A percentile compares a stretch with the other conserved stretches of the same genome.
Conservation (phyloP, 768 basidiomycete genomes). For the Gloeostereum incarnatum region DNA sequence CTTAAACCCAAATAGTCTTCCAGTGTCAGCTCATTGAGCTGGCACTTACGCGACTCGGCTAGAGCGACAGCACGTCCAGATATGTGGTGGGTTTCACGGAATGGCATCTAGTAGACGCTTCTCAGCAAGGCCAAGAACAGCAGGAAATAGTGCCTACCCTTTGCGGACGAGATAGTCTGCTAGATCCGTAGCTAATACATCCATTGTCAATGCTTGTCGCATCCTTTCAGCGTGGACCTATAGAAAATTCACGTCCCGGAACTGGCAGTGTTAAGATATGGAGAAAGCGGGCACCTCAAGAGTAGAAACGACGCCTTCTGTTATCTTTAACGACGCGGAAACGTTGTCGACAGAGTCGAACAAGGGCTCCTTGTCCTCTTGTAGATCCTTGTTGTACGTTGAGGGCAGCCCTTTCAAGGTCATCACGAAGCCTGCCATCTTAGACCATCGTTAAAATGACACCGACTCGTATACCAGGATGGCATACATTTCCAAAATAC, state of each 20-base stretch:
- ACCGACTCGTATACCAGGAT: no score
- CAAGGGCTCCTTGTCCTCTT: slow-evolving; percentile 97
- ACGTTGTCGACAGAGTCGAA: slow-evolving; percentile 92
- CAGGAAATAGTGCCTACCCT: slow-evolving; percentile 31
- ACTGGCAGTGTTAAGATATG: neutral
- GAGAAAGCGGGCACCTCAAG: slow-evolving; percentile 53
- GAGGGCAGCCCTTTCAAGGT: slow-evolving; percentile 95
- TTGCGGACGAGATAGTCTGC: slow-evolving; percentile 98
- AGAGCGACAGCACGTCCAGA: slow-evolving; percentile 95
- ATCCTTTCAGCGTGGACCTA: slow-evolving; percentile 90
- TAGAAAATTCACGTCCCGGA: no score
- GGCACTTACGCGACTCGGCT: slow-evolving; percentile 75
- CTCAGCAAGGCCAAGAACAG: slow-evolving; percentile 1
- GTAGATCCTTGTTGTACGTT: slow-evolving; percentile 98
- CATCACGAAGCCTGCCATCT: slow-evolving; percentile 98
- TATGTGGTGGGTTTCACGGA: slow-evolving; percentile 97
- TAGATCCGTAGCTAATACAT: slow-evolving; percentile 96
- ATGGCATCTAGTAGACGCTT: slow-evolving; percentile 64
- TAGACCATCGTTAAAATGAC: slow-evolving; percentile 7
- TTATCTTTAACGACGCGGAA: slow-evolving; percentile 81
- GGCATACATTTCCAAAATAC: slow-evolving; percentile 84
- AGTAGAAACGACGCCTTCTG: slow-evolving; percentile 91
- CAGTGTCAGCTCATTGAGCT: slow-evolving; percentile 73
- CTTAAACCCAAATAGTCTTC: slow-evolving; percentile 73
- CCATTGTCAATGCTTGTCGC: slow-evolving; percentile 87